Evolutionary conservation across 2,329 filamentous ascomycete genomes (phyloP), one percentile per base, ranked within the genome.

Genomic region (Rutstroemia sp.): DNA sequence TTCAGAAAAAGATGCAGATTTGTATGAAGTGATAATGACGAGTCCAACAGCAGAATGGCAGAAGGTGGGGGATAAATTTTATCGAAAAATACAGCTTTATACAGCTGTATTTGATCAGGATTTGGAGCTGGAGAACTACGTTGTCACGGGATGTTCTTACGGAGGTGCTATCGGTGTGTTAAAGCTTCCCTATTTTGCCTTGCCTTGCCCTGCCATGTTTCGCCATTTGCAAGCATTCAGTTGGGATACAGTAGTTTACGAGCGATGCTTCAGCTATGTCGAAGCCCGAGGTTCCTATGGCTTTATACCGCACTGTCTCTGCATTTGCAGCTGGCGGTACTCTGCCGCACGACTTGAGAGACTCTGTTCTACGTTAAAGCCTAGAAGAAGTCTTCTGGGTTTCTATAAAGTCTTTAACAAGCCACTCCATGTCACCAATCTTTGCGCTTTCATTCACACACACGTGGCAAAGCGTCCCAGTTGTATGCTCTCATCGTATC

Each of bases 51-150:
- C 89, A 67, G 89, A 92, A 72, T 99, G 94, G 94, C 91, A 96
- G 77, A 88, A 83, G 73, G 84, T 97, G 63, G 94, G 90, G 69
- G 88, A 95, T 73, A 87, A 84, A 68, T 97, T 95, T 78, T 99
- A 97, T 76, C 89, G 92, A 71, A 96, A 95, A 76, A 86, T 89
- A 57, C 88, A 92, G 73, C 83, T 96, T 59, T 99, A 97, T 77
- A 92, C 91, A 59, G 88, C 86, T 63, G 82, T 97, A 62, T 99
- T 97, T 72, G 91, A 96, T 73, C 83, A 88, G 69, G 91, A 96
- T 70, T 78, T 96, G 60, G 92, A 99, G 75, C 82, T 99, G 64
- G 92, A 96, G 76, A 95, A 94, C 76, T 95, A 95, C 75, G 80
- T 92, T 67, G 86, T 96, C 68, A 86, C 87, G 57, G 94, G 92